Percentiles rank a stretch among this genome's conserved stretches.
phyloP scores from a whole-genome alignment of 1,139 yeast species.

The Debaryomycetaceae sp. region DNA sequence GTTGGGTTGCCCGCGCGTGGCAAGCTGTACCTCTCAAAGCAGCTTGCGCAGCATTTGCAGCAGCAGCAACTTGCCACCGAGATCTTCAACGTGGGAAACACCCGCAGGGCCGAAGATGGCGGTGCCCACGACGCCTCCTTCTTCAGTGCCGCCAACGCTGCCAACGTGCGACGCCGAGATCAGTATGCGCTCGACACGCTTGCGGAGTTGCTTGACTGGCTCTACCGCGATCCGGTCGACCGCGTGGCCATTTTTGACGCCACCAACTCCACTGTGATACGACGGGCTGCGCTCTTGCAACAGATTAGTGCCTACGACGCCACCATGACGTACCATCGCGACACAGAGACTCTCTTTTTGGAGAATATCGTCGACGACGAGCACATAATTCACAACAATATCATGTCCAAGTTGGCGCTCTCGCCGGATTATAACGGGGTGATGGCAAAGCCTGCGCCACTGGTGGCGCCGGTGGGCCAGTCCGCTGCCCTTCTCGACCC shows the following conservation, averaged over 20 bases:
- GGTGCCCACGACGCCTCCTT: conserved; percentile 8
- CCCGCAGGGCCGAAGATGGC: conserved; percentile 8
- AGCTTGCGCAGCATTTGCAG: conserved; percentile 76
- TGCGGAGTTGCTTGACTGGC: conserved; percentile 7
- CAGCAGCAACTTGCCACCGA: conserved; percentile 56
- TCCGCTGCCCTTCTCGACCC: conserved; percentile 37
- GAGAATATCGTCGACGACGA: conserved; percentile 90
- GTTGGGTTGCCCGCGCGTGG: conserved; percentile 51
- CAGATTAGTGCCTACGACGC: conserved; percentile 42
- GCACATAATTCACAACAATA: conserved; percentile 67
- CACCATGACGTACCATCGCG: conserved; percentile 35
- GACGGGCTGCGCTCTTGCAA: conserved; percentile 64
- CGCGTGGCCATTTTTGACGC: conserved; percentile 87
- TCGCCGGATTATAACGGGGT: conserved; percentile 71
- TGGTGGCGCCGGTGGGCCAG: conserved; percentile 53
- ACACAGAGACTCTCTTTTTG: conserved; percentile 83
- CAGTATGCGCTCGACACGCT: conserved; percentile 8
- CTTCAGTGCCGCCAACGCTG: conserved; percentile 6
- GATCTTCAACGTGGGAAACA: conserved; percentile 83
- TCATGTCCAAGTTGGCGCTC: conserved; percentile 79
- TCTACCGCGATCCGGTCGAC: conserved; percentile 6
- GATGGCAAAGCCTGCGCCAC: conserved; percentile 6
- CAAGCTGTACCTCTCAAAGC: conserved; percentile 87
- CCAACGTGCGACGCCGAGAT: conserved; percentile 8
- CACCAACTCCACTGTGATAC: conserved; percentile 64